Base-by-base conservation (phyloP, 768 basidiomycete species). In the Trametes elegans region DNA sequence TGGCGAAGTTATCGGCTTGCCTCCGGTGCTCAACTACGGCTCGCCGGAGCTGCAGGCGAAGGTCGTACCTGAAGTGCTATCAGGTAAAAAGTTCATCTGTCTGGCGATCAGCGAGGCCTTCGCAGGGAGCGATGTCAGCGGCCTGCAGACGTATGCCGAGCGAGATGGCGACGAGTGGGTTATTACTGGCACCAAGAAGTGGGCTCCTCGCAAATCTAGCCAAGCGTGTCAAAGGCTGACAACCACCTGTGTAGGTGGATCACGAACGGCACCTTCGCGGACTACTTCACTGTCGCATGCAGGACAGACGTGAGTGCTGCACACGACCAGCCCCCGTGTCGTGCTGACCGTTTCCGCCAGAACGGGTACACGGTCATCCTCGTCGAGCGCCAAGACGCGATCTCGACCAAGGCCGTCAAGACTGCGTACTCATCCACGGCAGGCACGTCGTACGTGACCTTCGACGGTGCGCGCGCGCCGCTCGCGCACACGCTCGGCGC, bases 61-160 rank as follows among this genome's bases (percentile, higher is more conserved):
- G 63, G 79, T 95, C 47, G 78, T 95, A 14, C 82, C 88, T 1
- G 87, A 88, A 29, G 80, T 92, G 34, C 75, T 90, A 13, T 72
- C 77, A 3, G 91, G 89, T 8, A 89, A 86, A 70, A 92, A 93
- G 70, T 91, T 83, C 62, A 87, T 97, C 59, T 88, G 86, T 7
- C 76, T 98, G 29, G 96, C 96, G 8, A 92, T 98, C 64, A 88
- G 85, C 41, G 96, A 98, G 72, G 92, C 95, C 0, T 96, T 95
- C 61, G 95, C 93, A 2, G 90, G 90, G 16, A 90, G 88, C 62
- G 90, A 93, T 61, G 91, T 93, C 2, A 71, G 82, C 45, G 93
- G 94, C 3, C 64, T 95, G 31, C 93, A 83, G 76, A 98, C 88
- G 53, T 88, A 85, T 1, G 95, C 95, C 0, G 81, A 82, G 52